Evolutionary conservation across 2,329 filamentous ascomycete species (phyloP).

Genomic region (Fusarium buxicola): DNA sequence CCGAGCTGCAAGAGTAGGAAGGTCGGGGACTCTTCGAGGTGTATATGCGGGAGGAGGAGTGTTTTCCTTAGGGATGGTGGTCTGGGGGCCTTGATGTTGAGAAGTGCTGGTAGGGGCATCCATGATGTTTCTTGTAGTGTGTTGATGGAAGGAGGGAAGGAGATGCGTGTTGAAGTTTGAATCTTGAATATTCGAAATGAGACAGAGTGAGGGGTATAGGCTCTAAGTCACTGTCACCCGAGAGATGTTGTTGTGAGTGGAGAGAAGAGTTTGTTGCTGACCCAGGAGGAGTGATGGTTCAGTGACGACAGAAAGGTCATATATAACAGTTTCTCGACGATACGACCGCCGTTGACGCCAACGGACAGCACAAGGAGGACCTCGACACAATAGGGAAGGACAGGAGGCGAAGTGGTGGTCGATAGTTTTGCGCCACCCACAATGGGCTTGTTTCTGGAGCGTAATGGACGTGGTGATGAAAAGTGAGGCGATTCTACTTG

Average conservation of each 20-base stretch:
- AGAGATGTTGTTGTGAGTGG: background rate
- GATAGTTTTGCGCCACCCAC: slow-evolving; percentile 40
- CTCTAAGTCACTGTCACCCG: background rate
- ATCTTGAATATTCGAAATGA: background rate
- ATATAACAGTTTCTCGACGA: slow-evolving; percentile 31
- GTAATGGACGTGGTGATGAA: slow-evolving; percentile 11
- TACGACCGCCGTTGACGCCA: slow-evolving; percentile 21
- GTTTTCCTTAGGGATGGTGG: slow-evolving; percentile 37
- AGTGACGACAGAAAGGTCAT: slow-evolving; percentile 13
- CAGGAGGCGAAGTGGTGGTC: slow-evolving; percentile 18
- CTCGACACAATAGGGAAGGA: slow-evolving; percentile 35
- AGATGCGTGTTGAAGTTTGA: background rate
- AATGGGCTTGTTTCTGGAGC: slow-evolving; percentile 20
- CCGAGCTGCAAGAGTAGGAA: slow-evolving; percentile 30
- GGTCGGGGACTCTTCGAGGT: slow-evolving; percentile 32
- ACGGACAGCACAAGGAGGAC: slow-evolving; percentile 26
- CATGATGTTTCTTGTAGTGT: slow-evolving; percentile 21
- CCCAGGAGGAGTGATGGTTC: background rate
- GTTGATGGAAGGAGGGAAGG: background rate
- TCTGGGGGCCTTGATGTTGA: slow-evolving; percentile 27
- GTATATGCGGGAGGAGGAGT: slow-evolving; percentile 50
- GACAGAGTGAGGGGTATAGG: background rate
- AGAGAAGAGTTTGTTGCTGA: slow-evolving; percentile 5
- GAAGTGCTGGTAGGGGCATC: slow-evolving; percentile 26
- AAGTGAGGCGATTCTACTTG: slow-evolving; percentile 12